A percentile compares a stretch with the other conserved stretches of the same genome.
These are phyloP conservation scores for Aureobasidium namibiae DNA, from an alignment of 2,329 filamentous ascomycete species.

Conservation along the genomic window DNA sequence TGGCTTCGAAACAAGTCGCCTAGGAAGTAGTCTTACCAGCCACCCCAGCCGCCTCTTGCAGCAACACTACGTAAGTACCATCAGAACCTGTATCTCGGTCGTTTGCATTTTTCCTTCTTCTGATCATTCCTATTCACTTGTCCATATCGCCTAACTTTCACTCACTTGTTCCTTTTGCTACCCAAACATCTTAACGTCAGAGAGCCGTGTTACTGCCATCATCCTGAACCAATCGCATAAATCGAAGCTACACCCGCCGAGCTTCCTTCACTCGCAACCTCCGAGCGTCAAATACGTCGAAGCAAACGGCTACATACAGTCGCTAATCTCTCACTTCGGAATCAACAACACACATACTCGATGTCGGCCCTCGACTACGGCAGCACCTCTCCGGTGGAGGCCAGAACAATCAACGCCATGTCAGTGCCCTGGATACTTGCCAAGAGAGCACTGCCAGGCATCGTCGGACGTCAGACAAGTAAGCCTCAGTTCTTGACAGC, in stretches of 20 bases:
- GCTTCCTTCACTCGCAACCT: neutral
- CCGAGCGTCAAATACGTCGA: neutral
- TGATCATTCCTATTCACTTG: conserved; percentile 1
- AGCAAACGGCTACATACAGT: neutral
- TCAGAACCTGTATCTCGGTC: conserved; percentile 7
- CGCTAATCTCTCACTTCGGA: neutral
- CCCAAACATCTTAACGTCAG: neutral
- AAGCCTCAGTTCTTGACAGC: neutral
- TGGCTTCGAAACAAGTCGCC: neutral
- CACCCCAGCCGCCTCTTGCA: conserved; percentile 11
- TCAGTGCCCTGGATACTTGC: neutral
- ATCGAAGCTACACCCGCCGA: neutral
- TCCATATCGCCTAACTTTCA: neutral
- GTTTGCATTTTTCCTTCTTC: conserved; percentile 1
- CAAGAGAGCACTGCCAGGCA: conserved; percentile 1
- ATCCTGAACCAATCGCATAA: neutral
- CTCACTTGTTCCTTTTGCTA: neutral
- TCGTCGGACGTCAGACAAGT: conserved; percentile 1
- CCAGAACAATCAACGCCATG: neutral
- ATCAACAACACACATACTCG: neutral
- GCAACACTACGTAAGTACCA: conserved; percentile 9
- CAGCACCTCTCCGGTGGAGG: neutral
- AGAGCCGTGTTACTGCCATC: neutral
- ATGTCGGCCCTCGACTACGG: neutral
- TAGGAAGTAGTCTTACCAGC: neutral